Conservation (phyloP, 2,329 filamentous ascomycete genomes). For the Penicillium digitatum region DNA sequence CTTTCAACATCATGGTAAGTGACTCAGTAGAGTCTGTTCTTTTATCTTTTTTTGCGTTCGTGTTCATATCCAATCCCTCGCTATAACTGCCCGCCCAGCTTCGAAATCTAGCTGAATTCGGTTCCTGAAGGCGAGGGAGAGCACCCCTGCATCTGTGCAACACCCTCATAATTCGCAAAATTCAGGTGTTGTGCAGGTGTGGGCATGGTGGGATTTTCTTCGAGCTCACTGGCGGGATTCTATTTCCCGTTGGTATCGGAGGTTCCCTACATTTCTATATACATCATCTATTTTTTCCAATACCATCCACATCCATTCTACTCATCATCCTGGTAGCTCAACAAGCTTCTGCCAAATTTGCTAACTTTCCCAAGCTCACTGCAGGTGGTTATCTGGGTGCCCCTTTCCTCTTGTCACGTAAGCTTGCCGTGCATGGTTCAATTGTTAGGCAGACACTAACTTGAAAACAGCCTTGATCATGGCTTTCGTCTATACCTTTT, state of each 20-base stretch:
- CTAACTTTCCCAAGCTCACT: constrained; percentile 35
- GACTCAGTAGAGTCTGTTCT: constrained; percentile 17
- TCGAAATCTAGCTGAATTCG: constrained; percentile 62
- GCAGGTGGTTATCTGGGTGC: constrained; percentile 38
- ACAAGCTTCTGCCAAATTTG: constrained; percentile 25
- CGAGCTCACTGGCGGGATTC: constrained; percentile 57
- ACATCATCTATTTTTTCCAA: constrained; percentile 21
- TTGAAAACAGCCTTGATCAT: constrained; percentile 66
- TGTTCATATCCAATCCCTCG: constrained; percentile 48
- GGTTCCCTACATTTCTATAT: constrained; percentile 59
- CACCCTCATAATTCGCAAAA: constrained; percentile 57
- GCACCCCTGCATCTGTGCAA: constrained; percentile 62
- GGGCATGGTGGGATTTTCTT: constrained; percentile 72
- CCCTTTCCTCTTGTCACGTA: constrained; percentile 39
- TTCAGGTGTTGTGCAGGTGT: constrained; percentile 60
- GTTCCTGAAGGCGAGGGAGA: constrained; percentile 84
- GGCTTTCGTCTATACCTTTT: constrained; percentile 77
- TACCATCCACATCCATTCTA: constrained; percentile 21
- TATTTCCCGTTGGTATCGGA: constrained; percentile 60
- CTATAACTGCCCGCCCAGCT: constrained; percentile 77
- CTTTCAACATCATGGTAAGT: constrained; percentile 73
- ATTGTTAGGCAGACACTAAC: constrained; percentile 22
- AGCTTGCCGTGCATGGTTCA: constrained; percentile 14
- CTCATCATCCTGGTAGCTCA: constrained; percentile 22
- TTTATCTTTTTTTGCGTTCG: constrained; percentile 17